A percentile compares a stretch with the other conserved stretches of the same genome.
phyloP scores from a whole-genome alignment of 2,329 filamentous ascomycete species.

The Paecilomyces variotii region DNA sequence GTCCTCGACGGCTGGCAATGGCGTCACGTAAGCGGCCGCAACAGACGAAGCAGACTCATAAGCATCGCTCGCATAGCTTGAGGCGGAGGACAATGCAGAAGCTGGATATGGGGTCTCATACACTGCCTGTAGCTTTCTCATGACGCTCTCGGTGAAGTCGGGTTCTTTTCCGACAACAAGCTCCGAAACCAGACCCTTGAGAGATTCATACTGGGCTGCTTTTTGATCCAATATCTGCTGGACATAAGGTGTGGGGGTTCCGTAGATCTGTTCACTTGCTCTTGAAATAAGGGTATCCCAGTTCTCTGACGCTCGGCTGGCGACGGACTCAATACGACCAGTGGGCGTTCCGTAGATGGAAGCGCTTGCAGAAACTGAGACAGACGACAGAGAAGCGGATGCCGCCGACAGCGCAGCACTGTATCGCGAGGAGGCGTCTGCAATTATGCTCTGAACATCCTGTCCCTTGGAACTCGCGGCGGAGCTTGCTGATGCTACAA shows the following conservation, averaged over 20 bases:
- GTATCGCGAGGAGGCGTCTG: conserved; percentile 39
- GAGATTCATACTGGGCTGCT: conserved; percentile 57
- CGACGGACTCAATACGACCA: conserved; percentile 38
- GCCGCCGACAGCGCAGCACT: conserved; percentile 37
- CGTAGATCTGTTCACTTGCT: conserved; percentile 63
- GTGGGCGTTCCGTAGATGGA: conserved; percentile 39
- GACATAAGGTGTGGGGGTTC: conserved; percentile 55
- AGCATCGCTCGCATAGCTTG: conserved; percentile 44
- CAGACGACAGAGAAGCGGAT: conserved; percentile 31
- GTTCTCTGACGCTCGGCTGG: conserved; percentile 50
- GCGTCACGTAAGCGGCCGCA: conserved; percentile 36
- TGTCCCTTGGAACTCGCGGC: conserved; percentile 25
- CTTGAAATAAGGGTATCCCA: conserved; percentile 58
- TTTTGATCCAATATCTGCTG: conserved; percentile 56
- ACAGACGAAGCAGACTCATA: conserved; percentile 36
- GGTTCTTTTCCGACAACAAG: conserved; percentile 70
- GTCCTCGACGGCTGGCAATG: conserved; percentile 50
- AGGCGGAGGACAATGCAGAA: conserved; percentile 39
- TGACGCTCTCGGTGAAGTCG: conserved; percentile 72
- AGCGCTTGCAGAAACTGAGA: conserved; percentile 35
- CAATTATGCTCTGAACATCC: conserved; percentile 30
- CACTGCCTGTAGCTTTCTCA: conserved; percentile 60
- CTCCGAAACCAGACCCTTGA: conserved; percentile 68
- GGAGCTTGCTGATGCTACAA: conserved; percentile 34
- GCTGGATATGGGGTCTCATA: conserved; percentile 55